These are phyloP conservation scores for Pseudohalonectria lignicola DNA, from an alignment of 2,329 filamentous ascomycete species.

Conservation along the genomic window DNA sequence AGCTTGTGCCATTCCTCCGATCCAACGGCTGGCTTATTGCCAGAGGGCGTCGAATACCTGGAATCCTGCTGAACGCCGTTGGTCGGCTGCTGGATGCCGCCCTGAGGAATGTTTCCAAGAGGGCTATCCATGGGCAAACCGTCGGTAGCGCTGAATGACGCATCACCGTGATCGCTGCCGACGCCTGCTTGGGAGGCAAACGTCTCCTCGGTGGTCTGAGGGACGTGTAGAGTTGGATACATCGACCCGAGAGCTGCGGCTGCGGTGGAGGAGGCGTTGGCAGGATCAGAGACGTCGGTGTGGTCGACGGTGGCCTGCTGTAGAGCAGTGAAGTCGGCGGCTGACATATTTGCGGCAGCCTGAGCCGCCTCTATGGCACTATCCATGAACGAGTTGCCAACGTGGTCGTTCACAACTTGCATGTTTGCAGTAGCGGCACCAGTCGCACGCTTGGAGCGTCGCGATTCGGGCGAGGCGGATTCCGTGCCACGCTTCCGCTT, in stretches of 20 bases:
- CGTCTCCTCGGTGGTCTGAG: constrained; percentile 46
- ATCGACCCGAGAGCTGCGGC: constrained; percentile 46
- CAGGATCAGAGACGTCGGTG: constrained; percentile 32
- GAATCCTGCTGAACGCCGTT: constrained; percentile 6
- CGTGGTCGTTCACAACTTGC: constrained; percentile 30
- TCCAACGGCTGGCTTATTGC: constrained; percentile 76
- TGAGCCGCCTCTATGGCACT: constrained; percentile 37
- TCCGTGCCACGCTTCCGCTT: constrained; percentile 45
- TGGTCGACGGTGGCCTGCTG: constrained; percentile 41
- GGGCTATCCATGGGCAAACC: constrained; percentile 15
- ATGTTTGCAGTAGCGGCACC: constrained; percentile 28
- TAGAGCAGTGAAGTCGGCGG: constrained; percentile 42
- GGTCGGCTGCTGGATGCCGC: constrained; percentile 23
- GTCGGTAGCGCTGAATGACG: constrained; percentile 19
- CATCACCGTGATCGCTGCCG: constrained; percentile 19
- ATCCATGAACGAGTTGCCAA: constrained; percentile 37
- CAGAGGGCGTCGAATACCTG: constrained; percentile 31
- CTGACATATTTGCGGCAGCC: constrained; percentile 22
- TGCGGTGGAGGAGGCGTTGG: constrained; percentile 46
- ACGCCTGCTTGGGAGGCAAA: constrained; percentile 40
- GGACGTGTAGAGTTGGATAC: constrained; percentile 49
- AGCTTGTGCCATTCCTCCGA: constrained; percentile 98
- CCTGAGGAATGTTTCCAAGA: constrained; percentile 29
- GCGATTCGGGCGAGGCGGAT: constrained; percentile 33
- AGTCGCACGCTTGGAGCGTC: constrained; percentile 38